phyloP scores from a whole-genome alignment of 202 grass and related monocot species.

The Schoenoplectus tabernaemontani region DNA sequence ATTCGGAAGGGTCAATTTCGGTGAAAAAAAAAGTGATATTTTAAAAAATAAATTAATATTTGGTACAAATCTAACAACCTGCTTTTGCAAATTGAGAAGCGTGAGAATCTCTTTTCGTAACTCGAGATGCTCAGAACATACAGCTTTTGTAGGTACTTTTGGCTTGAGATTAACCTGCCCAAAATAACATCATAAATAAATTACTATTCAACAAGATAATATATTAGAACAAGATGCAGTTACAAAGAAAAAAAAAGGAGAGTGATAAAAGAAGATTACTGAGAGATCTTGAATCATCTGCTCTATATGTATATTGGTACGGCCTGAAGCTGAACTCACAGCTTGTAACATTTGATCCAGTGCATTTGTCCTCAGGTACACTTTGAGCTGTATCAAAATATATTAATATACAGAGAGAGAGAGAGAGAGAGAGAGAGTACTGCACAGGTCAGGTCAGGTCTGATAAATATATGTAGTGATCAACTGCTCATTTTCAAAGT shows the following conservation, averaged over 20 bases:
- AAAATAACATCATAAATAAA: constrained; percentile 1
- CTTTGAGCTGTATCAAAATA: constrained; percentile 55
- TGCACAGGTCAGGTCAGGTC: constrained; percentile 2
- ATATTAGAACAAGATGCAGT: background rate
- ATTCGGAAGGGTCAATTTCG: background rate
- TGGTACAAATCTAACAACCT: constrained; percentile 25
- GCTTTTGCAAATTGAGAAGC: constrained; percentile 75
- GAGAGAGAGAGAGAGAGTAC: background rate
- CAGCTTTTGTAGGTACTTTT: constrained; percentile 77
- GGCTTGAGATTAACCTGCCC: constrained; percentile 71
- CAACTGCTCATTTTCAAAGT: background rate
- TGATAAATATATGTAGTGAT: background rate
- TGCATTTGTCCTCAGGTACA: constrained; percentile 86
- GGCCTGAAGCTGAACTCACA: constrained; percentile 69
- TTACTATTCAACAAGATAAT: background rate
- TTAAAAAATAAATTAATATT: background rate
- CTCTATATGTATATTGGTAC: constrained; percentile 86
- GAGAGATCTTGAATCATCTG: constrained; percentile 92
- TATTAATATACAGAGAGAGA: background rate
- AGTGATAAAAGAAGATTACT: constrained; percentile 41
- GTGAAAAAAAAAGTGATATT: background rate
- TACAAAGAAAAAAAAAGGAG: background rate
- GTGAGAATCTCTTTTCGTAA: constrained; percentile 74
- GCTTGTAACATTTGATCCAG: constrained; percentile 98
- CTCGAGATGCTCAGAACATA: constrained; percentile 75